These are phyloP conservation scores for Sugiyamaella japonica DNA, from an alignment of 1,139 yeast species.

Conservation along the genomic window DNA sequence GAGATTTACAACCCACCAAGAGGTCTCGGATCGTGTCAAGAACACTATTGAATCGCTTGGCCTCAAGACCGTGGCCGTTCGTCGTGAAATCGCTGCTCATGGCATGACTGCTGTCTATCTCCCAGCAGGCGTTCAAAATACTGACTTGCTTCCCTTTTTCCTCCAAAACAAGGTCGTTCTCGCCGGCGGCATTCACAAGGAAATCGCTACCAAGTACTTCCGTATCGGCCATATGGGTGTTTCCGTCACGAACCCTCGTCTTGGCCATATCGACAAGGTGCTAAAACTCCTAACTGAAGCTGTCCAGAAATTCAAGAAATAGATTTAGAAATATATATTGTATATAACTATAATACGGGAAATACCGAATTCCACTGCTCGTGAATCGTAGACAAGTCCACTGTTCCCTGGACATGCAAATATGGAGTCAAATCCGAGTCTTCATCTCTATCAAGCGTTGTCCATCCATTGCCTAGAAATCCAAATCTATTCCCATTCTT, in stretches of 20 bases:
- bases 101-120: conserved; percentile 87
- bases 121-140: conserved; percentile 72
- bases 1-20: conserved; percentile 63
- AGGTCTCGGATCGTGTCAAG: conserved; percentile 68
- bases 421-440: conserved; percentile 17
- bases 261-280: conserved; percentile 44
- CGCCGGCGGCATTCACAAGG: conserved; percentile 90
- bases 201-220: conserved; percentile 77
- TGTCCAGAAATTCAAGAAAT: conserved; percentile 15
- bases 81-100: conserved; percentile 69
- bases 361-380: conserved; percentile 22
- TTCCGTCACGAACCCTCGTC: conserved; percentile 49
- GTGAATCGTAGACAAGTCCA: conserved; percentile 16
- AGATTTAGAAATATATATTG: background rate
- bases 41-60: conserved; percentile 54
- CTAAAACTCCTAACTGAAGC: conserved; percentile 24
- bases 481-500: conserved; percentile 21
- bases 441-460: conserved; percentile 21
- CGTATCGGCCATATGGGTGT: conserved; percentile 97
- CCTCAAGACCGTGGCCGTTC: conserved; percentile 63
- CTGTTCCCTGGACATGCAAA: conserved; percentile 18
- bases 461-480: conserved; percentile 29
- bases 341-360: conserved; percentile 1
- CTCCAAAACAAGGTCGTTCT: conserved; percentile 73
- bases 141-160: conserved; percentile 57